These are phyloP conservation scores for Hanseniaspora valbyensis DNA, from an alignment of 805 yeast genomes.

Conservation along the genomic window DNA sequence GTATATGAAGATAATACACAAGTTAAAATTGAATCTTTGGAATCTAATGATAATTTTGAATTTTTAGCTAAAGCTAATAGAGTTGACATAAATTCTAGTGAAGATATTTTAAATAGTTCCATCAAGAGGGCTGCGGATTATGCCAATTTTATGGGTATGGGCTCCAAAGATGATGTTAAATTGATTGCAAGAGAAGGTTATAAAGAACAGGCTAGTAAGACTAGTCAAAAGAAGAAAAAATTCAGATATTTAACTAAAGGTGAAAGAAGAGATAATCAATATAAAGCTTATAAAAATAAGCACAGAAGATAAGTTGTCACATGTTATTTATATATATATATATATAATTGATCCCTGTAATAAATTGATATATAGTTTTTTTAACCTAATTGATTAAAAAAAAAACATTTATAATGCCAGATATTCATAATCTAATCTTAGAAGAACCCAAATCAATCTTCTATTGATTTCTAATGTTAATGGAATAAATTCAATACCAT, in stretches of 20 bases:
- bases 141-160: constrained; percentile 54
- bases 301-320: constrained; percentile 26
- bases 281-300: constrained; percentile 34
- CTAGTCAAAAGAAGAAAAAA: constrained; percentile 51
- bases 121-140: constrained; percentile 72
- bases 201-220: constrained; percentile 19
- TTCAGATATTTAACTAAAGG: constrained; percentile 75
- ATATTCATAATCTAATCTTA: constrained; percentile 74
- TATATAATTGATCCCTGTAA: too few relatives aligned
- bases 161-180: constrained; percentile 30
- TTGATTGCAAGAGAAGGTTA: constrained; percentile 19
- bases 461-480: constrained; percentile 68
- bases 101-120: constrained; percentile 60
- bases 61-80: constrained; percentile 51
- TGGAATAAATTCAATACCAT: constrained; percentile 44
- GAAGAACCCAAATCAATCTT: constrained; percentile 81
- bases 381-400: too few relatives aligned
- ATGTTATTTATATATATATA: too few relatives aligned
- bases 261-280: constrained; percentile 56
- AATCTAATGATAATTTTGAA: constrained; percentile 44
- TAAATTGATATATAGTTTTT: too few relatives aligned
- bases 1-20: constrained; percentile 32
- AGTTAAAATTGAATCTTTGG: constrained; percentile 41
- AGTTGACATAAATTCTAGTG: constrained; percentile 60
- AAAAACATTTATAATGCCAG: constrained; percentile 16